phyloP scores from a whole-genome alignment of 2,329 filamentous ascomycete genomes.

The Sporothrix protearum region DNA sequence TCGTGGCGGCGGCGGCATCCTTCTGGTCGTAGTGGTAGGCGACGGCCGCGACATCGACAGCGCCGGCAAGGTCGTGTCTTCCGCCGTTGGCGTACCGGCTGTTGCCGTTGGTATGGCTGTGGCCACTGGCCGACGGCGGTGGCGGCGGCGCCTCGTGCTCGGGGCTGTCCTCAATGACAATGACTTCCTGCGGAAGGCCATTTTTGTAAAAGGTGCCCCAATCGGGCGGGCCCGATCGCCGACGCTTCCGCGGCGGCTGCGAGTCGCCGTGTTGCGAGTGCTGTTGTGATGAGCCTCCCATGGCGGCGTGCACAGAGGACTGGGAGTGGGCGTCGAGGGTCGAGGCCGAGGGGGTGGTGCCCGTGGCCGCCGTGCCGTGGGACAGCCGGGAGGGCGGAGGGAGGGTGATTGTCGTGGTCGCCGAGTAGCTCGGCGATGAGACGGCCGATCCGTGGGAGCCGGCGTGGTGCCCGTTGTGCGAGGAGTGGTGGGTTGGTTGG shows the following conservation, averaged over 20 bases:
- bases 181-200: conserved; percentile 77
- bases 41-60: not conserved
- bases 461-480: conserved; percentile 12
- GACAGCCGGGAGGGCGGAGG: conserved; percentile 21
- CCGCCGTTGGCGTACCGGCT: not conserved
- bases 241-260: conserved; percentile 46
- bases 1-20: not conserved
- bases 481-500: conserved; percentile 16
- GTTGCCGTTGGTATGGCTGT: not conserved
- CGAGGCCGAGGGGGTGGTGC: not conserved
- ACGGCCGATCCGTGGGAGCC: conserved; percentile 15
- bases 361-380: conserved; percentile 18
- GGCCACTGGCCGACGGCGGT: no score
- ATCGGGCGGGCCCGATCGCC: conserved; percentile 63
- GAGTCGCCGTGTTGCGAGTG: conserved; percentile 31
- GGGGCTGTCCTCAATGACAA: conserved; percentile 75
- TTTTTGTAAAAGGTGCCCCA: conserved; percentile 82
- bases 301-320: conserved; percentile 29
- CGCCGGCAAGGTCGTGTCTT: not conserved
- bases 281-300: conserved; percentile 40
- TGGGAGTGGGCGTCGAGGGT: conserved; percentile 32
- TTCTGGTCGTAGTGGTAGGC: conserved; percentile 26
- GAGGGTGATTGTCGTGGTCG: conserved; percentile 9
- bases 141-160: conserved; percentile 46
- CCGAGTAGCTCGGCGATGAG: conserved; percentile 35